Conservation (phyloP, 2,329 filamentous ascomycete genomes). For the Alternaria incomplexa region DNA sequence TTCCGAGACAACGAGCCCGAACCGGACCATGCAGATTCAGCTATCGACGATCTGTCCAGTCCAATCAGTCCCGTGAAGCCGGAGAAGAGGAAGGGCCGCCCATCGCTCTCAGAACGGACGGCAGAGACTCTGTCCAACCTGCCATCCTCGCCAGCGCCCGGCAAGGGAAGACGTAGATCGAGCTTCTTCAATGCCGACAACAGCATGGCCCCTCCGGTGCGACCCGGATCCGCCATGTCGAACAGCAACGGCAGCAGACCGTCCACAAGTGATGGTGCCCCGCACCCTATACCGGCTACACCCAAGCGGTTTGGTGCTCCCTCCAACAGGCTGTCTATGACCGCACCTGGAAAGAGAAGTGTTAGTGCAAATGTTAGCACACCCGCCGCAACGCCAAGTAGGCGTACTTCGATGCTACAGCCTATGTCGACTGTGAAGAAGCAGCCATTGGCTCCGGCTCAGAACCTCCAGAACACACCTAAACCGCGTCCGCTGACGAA, state of each 20-base stretch:
- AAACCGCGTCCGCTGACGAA: slow-evolving; percentile 40
- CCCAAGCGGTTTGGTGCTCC: slow-evolving; percentile 29
- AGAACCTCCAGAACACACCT: slow-evolving; percentile 34
- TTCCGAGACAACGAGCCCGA: slow-evolving; percentile 42
- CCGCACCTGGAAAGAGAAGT: slow-evolving; percentile 45
- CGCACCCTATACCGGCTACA: slow-evolving; percentile 37
- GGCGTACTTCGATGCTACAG: slow-evolving; percentile 39
- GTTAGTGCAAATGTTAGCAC: slow-evolving; percentile 38
- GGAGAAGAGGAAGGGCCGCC: slow-evolving; percentile 49
- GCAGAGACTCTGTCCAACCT: slow-evolving; percentile 82
- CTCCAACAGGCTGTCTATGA: slow-evolving; percentile 38
- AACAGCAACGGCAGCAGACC: slow-evolving; percentile 60
- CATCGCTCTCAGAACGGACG: slow-evolving; percentile 80
- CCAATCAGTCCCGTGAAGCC: slow-evolving; percentile 16
- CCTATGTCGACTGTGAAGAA: slow-evolving; percentile 41
- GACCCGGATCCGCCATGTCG: slow-evolving; percentile 67
- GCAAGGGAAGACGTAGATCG: slow-evolving; percentile 68
- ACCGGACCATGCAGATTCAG: slow-evolving; percentile 19
- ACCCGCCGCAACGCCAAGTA: slow-evolving; percentile 39
- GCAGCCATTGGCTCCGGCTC: slow-evolving; percentile 31
- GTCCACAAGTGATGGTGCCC: slow-evolving; percentile 52
- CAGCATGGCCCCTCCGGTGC: slow-evolving; percentile 65
- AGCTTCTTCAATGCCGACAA: slow-evolving; percentile 74
- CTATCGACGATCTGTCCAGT: not conserved
- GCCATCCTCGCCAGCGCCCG: slow-evolving; percentile 70